A percentile compares a stretch with the other conserved stretches of the same genome.
phyloP scores from a whole-genome alignment of 2,329 filamentous ascomycete genomes.

The Aureobasidium pullulans region DNA sequence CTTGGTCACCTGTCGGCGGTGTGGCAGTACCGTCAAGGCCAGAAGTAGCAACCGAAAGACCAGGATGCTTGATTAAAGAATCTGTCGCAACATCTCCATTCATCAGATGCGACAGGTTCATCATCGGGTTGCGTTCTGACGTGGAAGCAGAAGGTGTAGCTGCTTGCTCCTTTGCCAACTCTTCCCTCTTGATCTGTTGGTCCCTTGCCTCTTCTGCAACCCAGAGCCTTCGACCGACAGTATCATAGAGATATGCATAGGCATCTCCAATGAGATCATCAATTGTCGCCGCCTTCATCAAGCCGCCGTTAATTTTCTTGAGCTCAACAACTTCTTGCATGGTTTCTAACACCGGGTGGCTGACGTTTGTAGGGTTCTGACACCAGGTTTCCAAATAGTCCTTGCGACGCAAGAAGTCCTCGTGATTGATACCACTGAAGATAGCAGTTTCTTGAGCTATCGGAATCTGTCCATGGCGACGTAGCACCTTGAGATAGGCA shows the following conservation, averaged over 20 bases:
- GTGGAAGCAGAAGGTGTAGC: constrained; percentile 4
- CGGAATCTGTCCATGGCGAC: constrained; percentile 48
- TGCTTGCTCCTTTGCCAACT: constrained; percentile 20
- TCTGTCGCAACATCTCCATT: constrained; percentile 25
- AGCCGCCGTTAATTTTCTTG: constrained; percentile 72
- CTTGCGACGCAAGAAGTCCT: constrained; percentile 56
- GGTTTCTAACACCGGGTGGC: constrained; percentile 49
- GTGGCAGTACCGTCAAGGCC: constrained; percentile 17
- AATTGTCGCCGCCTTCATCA: constrained; percentile 78
- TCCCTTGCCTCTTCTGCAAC: constrained; percentile 21
- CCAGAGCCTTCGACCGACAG: constrained; percentile 55
- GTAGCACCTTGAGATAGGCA: constrained; percentile 49
- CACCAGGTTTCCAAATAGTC: constrained; percentile 54
- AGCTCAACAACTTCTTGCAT: constrained; percentile 61
- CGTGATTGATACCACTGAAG: constrained; percentile 57
- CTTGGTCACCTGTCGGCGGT: constrained; percentile 15
- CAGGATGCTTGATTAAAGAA: not conserved
- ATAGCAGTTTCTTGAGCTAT: constrained; percentile 57
- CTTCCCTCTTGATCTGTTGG: constrained; percentile 13
- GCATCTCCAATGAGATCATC: constrained; percentile 92
- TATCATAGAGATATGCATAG: constrained; percentile 69
- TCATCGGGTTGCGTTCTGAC: constrained; percentile 24
- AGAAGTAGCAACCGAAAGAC: constrained; percentile 9
- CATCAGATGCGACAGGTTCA: constrained; percentile 29
- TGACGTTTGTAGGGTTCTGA: constrained; percentile 40